Evolutionary conservation across 805 yeast genomes (phyloP), one percentile per base, ranked within the genome.

Genomic region (Pichia phayaonensis): DNA sequence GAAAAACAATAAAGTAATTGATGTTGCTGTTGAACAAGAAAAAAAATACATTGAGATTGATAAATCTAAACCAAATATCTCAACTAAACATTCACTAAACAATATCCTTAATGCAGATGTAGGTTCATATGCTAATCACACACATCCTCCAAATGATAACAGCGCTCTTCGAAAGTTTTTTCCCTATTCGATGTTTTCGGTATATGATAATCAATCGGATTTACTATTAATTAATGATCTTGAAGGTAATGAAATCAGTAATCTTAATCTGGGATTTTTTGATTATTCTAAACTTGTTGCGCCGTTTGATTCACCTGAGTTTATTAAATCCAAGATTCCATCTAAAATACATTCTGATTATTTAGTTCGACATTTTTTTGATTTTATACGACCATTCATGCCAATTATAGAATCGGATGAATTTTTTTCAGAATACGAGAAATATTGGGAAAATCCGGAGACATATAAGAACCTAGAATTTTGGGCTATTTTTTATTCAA

Each of bases 401-500:
- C 63, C 63, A 6, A 56, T 60, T 27, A 51, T 60, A 13, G 61
- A 60, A 44, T 27, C 23, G 15, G 59, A 56, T 16, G 62, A 59
- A 29, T 60, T 59, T 46, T 22, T 21, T 16, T 40, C 49, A 21
- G 56, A 56, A 31, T 60, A 60, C 41, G 46, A 44, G 15, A 34
- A 42, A 20, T 48, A 46, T 23, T 60, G 62, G 61, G 39, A 42
- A n/a, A 29, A 54, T 18, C 39, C 24, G 2, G 16, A 29, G 1
- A 38, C 45, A 2, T 57, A 34, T 44, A 36, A 29, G 13, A 59
- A 58, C 31, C 16, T 46, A 23, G 56, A 59, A 24, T 45, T 51
- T 5, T 27, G 58, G 18, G 48, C 58, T 31, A 50, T 56, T 15
- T 18, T 59, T 11, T 56, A 48, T 47, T 55, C 61, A 20, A 52